These are phyloP conservation scores for Boletus tomentosulus DNA, from an alignment of 768 basidiomycete genomes.

Conservation along the genomic window DNA sequence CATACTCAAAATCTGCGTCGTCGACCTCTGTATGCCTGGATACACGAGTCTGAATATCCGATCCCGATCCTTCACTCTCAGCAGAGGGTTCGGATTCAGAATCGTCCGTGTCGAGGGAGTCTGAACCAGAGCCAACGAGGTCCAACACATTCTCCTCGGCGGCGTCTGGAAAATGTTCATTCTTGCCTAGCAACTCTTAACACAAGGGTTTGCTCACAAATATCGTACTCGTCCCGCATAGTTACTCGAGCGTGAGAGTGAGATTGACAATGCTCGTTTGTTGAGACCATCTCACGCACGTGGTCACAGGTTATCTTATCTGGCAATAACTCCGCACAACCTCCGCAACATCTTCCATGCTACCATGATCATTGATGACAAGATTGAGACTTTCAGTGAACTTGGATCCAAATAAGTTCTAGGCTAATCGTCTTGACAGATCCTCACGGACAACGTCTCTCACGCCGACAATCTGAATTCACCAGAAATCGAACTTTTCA, in stretches of 20 bases:
- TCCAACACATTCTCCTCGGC: not conserved
- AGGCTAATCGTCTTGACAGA: not conserved
- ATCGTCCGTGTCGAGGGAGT: slow-evolving; percentile 1
- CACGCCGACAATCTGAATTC: not conserved
- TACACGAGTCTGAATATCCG: not conserved
- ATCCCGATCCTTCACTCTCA: slow-evolving; percentile 2
- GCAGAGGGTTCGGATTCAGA: slow-evolving; percentile 12
- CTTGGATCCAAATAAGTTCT: not conserved
- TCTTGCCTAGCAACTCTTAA: slow-evolving; percentile 60
- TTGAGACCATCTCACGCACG: not conserved
- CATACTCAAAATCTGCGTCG: slow-evolving; percentile 23
- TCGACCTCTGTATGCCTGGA: slow-evolving; percentile 13
- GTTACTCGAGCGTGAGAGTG: not conserved
- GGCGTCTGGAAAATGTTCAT: not conserved
- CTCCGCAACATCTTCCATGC: too few relatives aligned
- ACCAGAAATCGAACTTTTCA: not conserved
- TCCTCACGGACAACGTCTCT: not conserved
- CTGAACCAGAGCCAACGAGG: slow-evolving; percentile 5
- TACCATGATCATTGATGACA: too few relatives aligned
- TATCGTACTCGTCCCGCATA: not conserved
- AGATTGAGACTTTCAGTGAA: not conserved
- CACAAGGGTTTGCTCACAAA: slow-evolving; percentile 21
- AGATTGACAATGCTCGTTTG: not conserved
- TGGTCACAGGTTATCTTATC: not conserved
- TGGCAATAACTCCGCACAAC: too few relatives aligned